Base-by-base conservation (phyloP, 257 asterid genomes). In the Perilla frutescens region DNA sequence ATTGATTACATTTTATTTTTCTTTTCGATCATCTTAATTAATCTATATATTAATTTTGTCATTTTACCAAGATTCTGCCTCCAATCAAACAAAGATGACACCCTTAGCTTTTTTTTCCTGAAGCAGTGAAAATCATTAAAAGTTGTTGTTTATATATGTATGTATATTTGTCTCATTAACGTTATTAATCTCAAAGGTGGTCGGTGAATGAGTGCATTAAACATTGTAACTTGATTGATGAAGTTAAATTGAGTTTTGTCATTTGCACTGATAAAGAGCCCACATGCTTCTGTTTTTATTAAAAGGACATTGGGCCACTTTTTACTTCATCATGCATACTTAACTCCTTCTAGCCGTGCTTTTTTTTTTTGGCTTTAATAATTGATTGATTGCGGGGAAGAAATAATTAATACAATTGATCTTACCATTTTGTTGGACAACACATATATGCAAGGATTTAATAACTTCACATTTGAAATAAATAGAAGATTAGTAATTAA, bases 61-160 rank as follows among this genome's bases (percentile, higher is more conserved):
- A 76, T 40, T 58, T 68, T 71, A 77, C 13, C 56, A 58, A 77
- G 81, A 77, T 83, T 82, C 85, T 67, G 70, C 77, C 76, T 44
- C 64, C 73, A 73, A 82, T 69, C 79, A 76, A 48, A 50, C 68
- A 51, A 58, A 58, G 66, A 47, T 57, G 66, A 62, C 31, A 44
- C 40, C 39, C 6, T 20, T 20, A 20, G 26, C 26, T 20, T 20
- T 20, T 20, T 54, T 15, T 65, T 60, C 6, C 10, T 43, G 26
- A 11, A 60, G 66, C 15, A 26, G 20, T 76, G 37, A 59, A 61
- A 64, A 73, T 62, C 53, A 37, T 62, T 4, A 13, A 14, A 14
- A 69, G 20, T 44, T 2, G 10, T 9, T 43, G 4, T 29, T 11
- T 2, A 39, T 13, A 6, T 12, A 1, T 9, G 4, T 26, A 11